A percentile compares a stretch with the other conserved stretches of the same genome.
These are phyloP conservation scores for Hydnomerulius pinastri DNA, from an alignment of 768 basidiomycete genomes.

Conservation along the genomic window DNA sequence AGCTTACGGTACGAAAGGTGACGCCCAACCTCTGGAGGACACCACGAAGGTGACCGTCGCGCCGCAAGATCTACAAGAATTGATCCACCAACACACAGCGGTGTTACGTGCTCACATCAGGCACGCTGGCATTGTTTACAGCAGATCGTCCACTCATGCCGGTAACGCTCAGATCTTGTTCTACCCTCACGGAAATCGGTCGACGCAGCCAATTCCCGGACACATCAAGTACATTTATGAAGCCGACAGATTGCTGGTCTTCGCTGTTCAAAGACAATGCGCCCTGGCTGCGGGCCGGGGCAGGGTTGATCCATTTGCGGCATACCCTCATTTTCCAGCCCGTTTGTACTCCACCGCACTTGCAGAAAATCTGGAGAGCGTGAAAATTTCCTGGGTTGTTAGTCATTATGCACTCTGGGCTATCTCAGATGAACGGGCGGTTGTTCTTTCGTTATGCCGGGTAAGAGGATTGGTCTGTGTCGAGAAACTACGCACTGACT, in stretches of 20 bases:
- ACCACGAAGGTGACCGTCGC: neutral
- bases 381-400: no score
- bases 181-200: neutral
- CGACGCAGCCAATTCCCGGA: no score
- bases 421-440: no score
- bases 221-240: conserved; percentile 11
- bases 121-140: neutral
- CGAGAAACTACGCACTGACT: no score
- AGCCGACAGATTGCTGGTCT: neutral
- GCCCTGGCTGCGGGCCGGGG: neutral
- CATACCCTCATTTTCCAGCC: conserved; percentile 15
- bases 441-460: no score
- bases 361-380: no score
- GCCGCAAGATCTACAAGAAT: neutral
- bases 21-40: no score
- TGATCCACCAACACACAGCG: neutral
- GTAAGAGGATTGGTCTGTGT: no score
- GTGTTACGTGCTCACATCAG: neutral
- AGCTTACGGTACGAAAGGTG: neutral
- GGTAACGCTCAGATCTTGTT: conserved; percentile 5
- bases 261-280: conserved; percentile 10
- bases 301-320: neutral
- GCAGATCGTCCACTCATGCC: neutral
- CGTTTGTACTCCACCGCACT: no score
- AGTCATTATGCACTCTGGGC: no score